Base-by-base conservation (phyloP, 768 basidiomycete species). In the Lanmaoa pseudosensibilis region DNA sequence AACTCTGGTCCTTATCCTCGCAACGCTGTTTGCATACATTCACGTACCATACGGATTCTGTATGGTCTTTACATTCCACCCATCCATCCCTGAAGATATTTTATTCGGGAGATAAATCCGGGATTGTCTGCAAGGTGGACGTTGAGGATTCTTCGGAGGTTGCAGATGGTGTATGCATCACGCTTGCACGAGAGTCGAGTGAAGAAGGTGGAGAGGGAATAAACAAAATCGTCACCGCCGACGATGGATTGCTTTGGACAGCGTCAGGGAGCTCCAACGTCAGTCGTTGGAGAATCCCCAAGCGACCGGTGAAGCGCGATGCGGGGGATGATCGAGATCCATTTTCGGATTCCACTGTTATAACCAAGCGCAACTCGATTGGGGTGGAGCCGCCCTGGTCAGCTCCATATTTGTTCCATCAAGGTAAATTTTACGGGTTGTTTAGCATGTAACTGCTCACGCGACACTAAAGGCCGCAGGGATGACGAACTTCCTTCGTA, bases 11-110 rank as follows among this genome's bases (percentile, higher is more conserved):
- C 1, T 78, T 98, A 18, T 74, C 82, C 2, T 84, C 92, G 0
- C 94, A 98, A 68, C 82, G 90, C 12, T 96, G 94, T 66, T 75
- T 99, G 16, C 94, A 99, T 66, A 98, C 96, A 2, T 99, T 98
- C 75, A 91, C 92, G 0, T 88, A 98, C 66, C 96, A 98, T 69
- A 86, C 90, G 15, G 93, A 95, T 57, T 90, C 90, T 15, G 94
- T 98, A 45, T 98, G 97, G 96, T 87, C 95, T 0, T 77, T 99
- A 8, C 85, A 84, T 67, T 96, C 94, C 10, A 80, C 84, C 0
- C 94, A 98, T 69, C 92, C 94, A 0, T 85, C 88, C 9, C 78
- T 99, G 50, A 85, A 85, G 69, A 79, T 85, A 2, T 99, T 99
- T 76, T 98, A 96, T 74, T 97, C 95, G 0, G 97, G 96, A 11